phyloP scores from a whole-genome alignment of 495 filamentous ascomycete species.

The Penicillium verhagenii region DNA sequence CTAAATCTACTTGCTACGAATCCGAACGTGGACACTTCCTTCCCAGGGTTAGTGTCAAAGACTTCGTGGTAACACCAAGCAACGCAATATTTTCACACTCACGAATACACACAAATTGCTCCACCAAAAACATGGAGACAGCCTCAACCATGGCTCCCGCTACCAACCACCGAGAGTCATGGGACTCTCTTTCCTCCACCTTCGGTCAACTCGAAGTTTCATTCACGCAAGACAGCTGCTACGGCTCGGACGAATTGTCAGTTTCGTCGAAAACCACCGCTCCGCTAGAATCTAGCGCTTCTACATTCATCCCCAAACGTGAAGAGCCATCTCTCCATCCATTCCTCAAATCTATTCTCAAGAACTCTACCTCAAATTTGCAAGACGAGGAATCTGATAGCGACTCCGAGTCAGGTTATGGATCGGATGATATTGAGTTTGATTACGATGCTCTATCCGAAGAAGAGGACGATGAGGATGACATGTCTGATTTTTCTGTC shows the following conservation, averaged over 20 bases:
- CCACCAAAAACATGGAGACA: background rate
- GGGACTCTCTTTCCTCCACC: constrained; percentile 45
- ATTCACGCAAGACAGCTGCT: constrained; percentile 46
- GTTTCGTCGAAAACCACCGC: constrained; percentile 33
- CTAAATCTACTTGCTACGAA: constrained; percentile 5
- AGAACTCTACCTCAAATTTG: constrained; percentile 32
- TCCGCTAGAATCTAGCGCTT: constrained; percentile 21
- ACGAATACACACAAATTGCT: background rate
- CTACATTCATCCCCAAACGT: constrained; percentile 15
- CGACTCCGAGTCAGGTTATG: constrained; percentile 46
- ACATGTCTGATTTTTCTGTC: constrained; percentile 35
- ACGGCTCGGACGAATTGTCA: constrained; percentile 46
- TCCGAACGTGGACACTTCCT: background rate
- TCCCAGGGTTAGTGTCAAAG: background rate
- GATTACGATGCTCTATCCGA: constrained; percentile 36
- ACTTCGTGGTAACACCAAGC: constrained; percentile 4
- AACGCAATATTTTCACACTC: background rate
- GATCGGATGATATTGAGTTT: constrained; percentile 37
- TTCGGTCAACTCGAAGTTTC: constrained; percentile 44
- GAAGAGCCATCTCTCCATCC: constrained; percentile 24
- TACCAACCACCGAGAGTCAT: constrained; percentile 33
- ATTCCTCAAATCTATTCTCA: constrained; percentile 41
- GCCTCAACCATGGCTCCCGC: constrained; percentile 26
- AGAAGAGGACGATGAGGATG: constrained; percentile 28
- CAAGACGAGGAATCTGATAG: constrained; percentile 28